Conservation (phyloP, 140 eudicot genomes). For the Ambrosia hybrid region DNA sequence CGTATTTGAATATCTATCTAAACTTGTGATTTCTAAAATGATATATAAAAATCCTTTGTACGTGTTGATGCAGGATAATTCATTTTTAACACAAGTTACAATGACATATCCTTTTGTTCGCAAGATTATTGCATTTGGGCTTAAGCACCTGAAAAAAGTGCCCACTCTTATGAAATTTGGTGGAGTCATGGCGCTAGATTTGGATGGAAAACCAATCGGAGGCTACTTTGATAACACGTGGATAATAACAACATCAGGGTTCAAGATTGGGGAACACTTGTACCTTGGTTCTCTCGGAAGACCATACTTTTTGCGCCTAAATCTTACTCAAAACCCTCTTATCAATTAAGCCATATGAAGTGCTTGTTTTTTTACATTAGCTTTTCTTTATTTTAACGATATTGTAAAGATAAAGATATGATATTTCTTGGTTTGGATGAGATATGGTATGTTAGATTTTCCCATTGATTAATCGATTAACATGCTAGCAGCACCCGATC, state of each 20-base stretch:
- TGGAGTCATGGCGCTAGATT: constrained; percentile 49
- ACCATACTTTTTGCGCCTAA: constrained; percentile 43
- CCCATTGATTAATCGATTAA: no score
- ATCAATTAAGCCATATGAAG: no score
- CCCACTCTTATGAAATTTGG: constrained; percentile 36
- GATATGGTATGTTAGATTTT: no score
- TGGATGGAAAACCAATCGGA: constrained; percentile 53
- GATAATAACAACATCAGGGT: constrained; percentile 22
- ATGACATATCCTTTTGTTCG: constrained; percentile 39
- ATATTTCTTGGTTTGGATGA: no score
- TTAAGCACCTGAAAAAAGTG: constrained; percentile 24
- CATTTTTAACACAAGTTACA: not conserved
- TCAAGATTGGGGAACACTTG: constrained; percentile 47
- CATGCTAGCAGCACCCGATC: no score
- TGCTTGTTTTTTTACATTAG: no score
- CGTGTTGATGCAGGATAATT: constrained; percentile 21
- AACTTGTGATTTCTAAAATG: not conserved
- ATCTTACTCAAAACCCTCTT: constrained; percentile 21
- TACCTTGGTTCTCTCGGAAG: constrained; percentile 36
- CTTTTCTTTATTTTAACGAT: no score
- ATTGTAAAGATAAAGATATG: no score
- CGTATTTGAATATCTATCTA: no score
- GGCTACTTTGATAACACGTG: constrained; percentile 39
- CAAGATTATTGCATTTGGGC: constrained; percentile 35
- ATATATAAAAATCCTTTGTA: no score